Evolutionary conservation across 495 filamentous ascomycete species (phyloP).

Genomic region (Astrothelium macrocarpum): DNA sequence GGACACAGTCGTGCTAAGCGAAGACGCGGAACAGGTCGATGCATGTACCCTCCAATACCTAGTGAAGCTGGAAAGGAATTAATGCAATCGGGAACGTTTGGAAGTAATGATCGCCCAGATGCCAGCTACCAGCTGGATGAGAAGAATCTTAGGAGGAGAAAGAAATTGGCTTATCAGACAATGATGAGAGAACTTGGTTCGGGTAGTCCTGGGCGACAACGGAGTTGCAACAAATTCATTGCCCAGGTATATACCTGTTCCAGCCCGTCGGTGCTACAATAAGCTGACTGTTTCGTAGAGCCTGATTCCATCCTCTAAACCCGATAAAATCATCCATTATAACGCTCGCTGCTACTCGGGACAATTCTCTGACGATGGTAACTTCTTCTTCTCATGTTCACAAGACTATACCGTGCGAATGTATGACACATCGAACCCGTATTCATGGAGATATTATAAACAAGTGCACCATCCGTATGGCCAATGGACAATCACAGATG

Average conservation of each 20-base stretch:
- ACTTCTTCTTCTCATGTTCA: slow-evolving; percentile 92
- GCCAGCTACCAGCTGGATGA: slow-evolving; percentile 38
- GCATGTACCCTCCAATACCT: slow-evolving; percentile 62
- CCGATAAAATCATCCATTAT: slow-evolving; percentile 85
- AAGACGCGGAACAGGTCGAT: slow-evolving; percentile 13
- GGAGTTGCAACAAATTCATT: slow-evolving; percentile 51
- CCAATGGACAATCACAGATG: slow-evolving; percentile 94
- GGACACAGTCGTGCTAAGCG: slow-evolving; percentile 11
- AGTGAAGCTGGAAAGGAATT: slow-evolving; percentile 63
- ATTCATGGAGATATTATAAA: slow-evolving; percentile 93
- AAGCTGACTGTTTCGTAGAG: slow-evolving; percentile 32
- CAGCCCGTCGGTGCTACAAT: background rate
- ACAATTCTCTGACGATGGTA: slow-evolving; percentile 92
- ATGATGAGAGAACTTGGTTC: slow-evolving; percentile 73
- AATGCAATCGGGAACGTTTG: slow-evolving; percentile 74
- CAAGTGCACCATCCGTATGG: slow-evolving; percentile 77
- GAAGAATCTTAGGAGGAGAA: slow-evolving; percentile 46
- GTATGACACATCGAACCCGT: slow-evolving; percentile 96
- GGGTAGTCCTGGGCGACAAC: slow-evolving; percentile 42
- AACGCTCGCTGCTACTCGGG: slow-evolving; percentile 81
- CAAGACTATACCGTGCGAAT: slow-evolving; percentile 91
- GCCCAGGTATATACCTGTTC: background rate
- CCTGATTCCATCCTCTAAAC: slow-evolving; percentile 55
- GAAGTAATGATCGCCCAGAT: slow-evolving; percentile 46
- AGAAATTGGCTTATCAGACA: slow-evolving; percentile 52